These are phyloP conservation scores for Lipomyces sp. DNA, from an alignment of 805 yeast species.

Conservation along the genomic window DNA sequence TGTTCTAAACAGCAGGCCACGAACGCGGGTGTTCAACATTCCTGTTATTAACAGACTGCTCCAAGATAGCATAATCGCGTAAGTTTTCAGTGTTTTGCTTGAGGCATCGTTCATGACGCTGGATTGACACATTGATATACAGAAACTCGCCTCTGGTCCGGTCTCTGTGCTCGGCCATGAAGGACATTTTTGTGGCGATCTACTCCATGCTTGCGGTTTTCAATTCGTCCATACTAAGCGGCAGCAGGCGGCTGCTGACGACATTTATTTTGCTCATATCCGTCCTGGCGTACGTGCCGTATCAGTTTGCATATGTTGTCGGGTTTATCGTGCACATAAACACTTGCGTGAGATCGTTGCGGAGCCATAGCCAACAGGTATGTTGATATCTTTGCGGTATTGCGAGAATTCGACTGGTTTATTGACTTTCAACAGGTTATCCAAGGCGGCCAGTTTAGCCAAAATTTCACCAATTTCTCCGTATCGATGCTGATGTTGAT, in stretches of 20 bases:
- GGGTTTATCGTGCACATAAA: conserved; percentile 56
- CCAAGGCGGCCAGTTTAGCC: conserved; percentile 9
- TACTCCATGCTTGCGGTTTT: not conserved
- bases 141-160: not conserved
- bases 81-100: too few species aligned
- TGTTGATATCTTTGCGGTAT: too few species aligned
- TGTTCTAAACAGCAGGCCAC: not conserved
- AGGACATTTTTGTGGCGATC: not conserved
- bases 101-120: too few species aligned
- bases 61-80: too few species aligned
- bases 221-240: conserved; percentile 6
- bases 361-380: conserved; percentile 10
- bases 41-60: not conserved
- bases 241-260: conserved; percentile 21
- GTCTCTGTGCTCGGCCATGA: not conserved
- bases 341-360: conserved; percentile 42
- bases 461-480: conserved; percentile 53
- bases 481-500: conserved; percentile 61
- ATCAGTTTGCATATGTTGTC: conserved; percentile 70
- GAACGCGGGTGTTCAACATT: too few species aligned
- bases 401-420: too few species aligned
- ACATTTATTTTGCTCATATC: conserved; percentile 39
- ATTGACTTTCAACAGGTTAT: not conserved
- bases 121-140: too few species aligned
- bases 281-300: conserved; percentile 68